Percentiles rank a stretch among this genome's conserved stretches.
Evolutionary conservation across 176 grass and related monocot genomes (phyloP).

Genomic region (Melocanna baccifera): DNA sequence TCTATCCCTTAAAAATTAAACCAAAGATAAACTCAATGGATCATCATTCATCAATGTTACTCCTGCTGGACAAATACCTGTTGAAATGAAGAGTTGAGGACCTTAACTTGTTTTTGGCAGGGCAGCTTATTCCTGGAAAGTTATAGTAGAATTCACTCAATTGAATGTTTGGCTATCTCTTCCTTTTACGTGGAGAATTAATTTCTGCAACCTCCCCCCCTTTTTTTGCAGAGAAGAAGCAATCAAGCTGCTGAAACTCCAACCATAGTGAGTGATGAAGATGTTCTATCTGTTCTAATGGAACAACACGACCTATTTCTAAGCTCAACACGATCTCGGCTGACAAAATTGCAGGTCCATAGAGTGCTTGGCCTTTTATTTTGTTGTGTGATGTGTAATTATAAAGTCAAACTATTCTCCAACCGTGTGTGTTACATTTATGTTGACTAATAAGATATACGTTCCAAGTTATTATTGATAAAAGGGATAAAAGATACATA

Average conservation of each 20-base stretch:
- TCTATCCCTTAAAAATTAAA: constrained; percentile 2
- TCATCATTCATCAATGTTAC: neutral
- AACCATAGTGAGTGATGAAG: constrained; percentile 55
- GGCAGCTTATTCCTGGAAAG: constrained; percentile 2
- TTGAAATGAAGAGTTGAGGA: neutral
- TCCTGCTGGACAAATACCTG: neutral
- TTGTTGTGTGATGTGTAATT: neutral
- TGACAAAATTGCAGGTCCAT: constrained; percentile 87
- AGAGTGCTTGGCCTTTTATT: neutral
- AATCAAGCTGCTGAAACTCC: constrained; percentile 60
- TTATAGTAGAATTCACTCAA: constrained; percentile 3
- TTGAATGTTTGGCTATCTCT: constrained; percentile 15
- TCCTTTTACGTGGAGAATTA: constrained; percentile 12
- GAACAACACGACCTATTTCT: constrained; percentile 83
- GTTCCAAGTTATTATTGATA: neutral
- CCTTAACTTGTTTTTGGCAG: constrained; percentile 1
- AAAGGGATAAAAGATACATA: neutral
- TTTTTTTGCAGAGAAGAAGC: constrained; percentile 50
- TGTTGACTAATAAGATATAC: constrained; percentile 3
- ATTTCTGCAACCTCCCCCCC: constrained; percentile 16
- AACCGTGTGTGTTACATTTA: neutral
- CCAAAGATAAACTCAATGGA: neutral
- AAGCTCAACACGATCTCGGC: constrained; percentile 59
- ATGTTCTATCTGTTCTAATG: constrained; percentile 68
- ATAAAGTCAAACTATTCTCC: neutral